These are phyloP conservation scores for Wickerhamiella allomyrinae DNA, from an alignment of 805 yeast genomes.

Conservation along the genomic window DNA sequence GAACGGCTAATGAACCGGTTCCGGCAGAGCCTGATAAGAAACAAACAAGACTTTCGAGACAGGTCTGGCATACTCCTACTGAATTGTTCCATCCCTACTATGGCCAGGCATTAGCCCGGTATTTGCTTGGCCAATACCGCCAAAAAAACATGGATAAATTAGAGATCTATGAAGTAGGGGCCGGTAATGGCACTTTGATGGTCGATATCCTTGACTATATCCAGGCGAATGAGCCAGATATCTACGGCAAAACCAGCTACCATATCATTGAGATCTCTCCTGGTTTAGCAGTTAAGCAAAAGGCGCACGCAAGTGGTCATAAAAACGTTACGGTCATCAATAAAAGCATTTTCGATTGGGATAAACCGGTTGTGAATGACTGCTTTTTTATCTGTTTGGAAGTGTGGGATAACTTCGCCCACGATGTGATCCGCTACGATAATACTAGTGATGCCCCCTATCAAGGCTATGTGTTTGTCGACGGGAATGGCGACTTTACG, in stretches of 20 bases:
- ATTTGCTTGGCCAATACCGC: slow-evolving; percentile 53
- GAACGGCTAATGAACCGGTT: slow-evolving; percentile 5
- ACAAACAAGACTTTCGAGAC: slow-evolving; percentile 25
- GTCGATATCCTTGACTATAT: slow-evolving; percentile 53
- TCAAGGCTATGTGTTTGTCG: slow-evolving; percentile 66
- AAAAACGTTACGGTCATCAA: slow-evolving; percentile 50
- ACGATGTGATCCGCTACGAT: slow-evolving; percentile 68
- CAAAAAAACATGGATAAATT: slow-evolving; percentile 49
- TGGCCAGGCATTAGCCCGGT: slow-evolving; percentile 76
- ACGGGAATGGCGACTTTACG: slow-evolving; percentile 57
- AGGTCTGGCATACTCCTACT: slow-evolving; percentile 83
- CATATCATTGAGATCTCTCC: slow-evolving; percentile 59
- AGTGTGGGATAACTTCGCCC: slow-evolving; percentile 73
- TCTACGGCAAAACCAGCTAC: slow-evolving; percentile 54
- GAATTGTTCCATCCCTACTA: slow-evolving; percentile 71
- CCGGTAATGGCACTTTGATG: slow-evolving; percentile 84
- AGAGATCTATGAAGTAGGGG: slow-evolving; percentile 75
- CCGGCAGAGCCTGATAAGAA: no score
- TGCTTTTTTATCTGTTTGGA: slow-evolving; percentile 70
- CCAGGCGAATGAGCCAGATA: slow-evolving; percentile 48
- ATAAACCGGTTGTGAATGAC: slow-evolving; percentile 40
- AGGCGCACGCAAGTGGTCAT: slow-evolving; percentile 33
- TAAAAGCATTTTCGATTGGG: slow-evolving; percentile 67
- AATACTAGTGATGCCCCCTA: slow-evolving; percentile 48
- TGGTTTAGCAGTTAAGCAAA: slow-evolving; percentile 35